Conservation (phyloP, 805 yeast species). For the Monosporozyma solicola region DNA sequence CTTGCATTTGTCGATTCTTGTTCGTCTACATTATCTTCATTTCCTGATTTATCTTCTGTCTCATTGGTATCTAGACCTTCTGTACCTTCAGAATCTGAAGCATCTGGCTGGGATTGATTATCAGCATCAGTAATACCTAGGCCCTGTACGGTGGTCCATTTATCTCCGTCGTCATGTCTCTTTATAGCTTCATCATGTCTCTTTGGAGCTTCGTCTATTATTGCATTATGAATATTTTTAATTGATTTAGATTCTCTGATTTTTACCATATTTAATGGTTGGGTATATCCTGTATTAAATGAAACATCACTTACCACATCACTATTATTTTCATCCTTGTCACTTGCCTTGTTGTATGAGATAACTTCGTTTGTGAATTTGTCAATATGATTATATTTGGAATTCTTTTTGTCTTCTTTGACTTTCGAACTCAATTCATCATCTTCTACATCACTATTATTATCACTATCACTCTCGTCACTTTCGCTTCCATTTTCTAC, state of each 20-base stretch:
- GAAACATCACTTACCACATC: slow-evolving; percentile 30
- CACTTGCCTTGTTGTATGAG: slow-evolving; percentile 12
- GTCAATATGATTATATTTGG: slow-evolving; percentile 20
- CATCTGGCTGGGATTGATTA: not conserved
- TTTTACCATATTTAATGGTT: slow-evolving; percentile 23
- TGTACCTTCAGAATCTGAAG: not conserved
- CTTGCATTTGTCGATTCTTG: not conserved
- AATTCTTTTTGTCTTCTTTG: not conserved
- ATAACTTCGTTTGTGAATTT: slow-evolving; percentile 33
- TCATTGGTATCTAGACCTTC: not conserved
- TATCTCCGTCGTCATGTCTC: not conserved
- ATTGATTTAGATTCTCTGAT: slow-evolving; percentile 9
- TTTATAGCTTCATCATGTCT: not conserved
- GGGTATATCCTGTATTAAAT: slow-evolving; percentile 21
- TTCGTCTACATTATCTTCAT: not conserved
- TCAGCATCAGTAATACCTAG: not conserved
- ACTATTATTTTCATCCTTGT: slow-evolving; percentile 14
- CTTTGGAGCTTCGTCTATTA: not conserved
- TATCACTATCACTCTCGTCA: not conserved
- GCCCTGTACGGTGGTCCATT: not conserved
- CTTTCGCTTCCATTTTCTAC: slow-evolving; percentile 20
- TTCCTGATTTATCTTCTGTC: not conserved
- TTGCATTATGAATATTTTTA: slow-evolving; percentile 4
- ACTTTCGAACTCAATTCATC: slow-evolving; percentile 9
- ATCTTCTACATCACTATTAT: not conserved